phyloP scores from a whole-genome alignment of 2,329 filamentous ascomycete species.

The Ilyonectria destructans region DNA sequence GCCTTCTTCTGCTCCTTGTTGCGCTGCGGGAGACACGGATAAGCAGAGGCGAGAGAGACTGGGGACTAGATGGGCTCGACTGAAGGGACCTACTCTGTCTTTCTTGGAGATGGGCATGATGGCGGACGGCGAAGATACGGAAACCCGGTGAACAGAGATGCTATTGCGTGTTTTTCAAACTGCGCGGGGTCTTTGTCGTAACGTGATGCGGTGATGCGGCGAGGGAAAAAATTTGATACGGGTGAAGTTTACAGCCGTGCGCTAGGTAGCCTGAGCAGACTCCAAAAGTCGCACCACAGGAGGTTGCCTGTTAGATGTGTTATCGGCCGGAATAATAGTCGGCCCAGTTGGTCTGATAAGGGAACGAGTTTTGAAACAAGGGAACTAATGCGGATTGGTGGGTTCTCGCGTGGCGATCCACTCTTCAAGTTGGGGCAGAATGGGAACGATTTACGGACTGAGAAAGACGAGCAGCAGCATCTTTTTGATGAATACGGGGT shows the following conservation, averaged over 20 bases:
- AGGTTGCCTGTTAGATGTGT: no score
- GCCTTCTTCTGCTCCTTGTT: slow-evolving; percentile 71
- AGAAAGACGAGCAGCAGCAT: no score
- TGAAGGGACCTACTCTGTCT: slow-evolving; percentile 15
- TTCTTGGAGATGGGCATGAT: slow-evolving; percentile 27
- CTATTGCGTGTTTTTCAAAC: slow-evolving; percentile 5
- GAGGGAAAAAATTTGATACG: slow-evolving; percentile 6
- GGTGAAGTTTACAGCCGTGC: slow-evolving; percentile 8
- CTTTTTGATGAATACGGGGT: no score
- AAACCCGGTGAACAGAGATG: slow-evolving; percentile 14
- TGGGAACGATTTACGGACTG: no score
- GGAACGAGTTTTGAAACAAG: no score
- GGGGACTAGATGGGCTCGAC: not conserved
- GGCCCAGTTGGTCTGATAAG: no score
- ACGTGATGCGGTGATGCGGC: not conserved
- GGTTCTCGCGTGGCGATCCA: no score
- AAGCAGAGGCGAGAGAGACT: not conserved
- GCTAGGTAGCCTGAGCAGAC: not conserved
- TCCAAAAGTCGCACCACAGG: no score
- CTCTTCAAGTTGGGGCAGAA: no score
- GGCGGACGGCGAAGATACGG: not conserved
- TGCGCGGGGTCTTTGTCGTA: not conserved
- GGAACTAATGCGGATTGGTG: no score
- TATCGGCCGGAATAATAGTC: no score
- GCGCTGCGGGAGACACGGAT: slow-evolving; percentile 53